A percentile compares a stretch with the other conserved stretches of the same genome.
Evolutionary conservation across 441 rosid species (phyloP).

Genomic region (Gossypium lobatum): DNA sequence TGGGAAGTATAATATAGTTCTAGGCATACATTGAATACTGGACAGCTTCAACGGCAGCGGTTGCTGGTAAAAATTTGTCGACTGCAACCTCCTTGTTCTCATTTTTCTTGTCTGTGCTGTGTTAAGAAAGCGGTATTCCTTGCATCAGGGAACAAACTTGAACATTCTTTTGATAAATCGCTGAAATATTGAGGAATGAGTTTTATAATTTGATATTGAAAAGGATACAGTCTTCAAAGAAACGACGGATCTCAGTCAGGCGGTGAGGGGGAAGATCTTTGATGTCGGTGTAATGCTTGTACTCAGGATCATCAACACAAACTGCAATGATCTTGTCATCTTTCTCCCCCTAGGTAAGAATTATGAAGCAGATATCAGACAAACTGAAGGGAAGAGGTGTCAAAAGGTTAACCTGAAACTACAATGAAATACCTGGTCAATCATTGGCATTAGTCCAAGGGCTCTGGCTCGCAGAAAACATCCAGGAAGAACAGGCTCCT

Average conservation of each 20-base stretch:
- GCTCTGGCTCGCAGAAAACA: constrained; percentile 93
- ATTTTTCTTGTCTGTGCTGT: constrained; percentile 70
- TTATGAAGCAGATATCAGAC: not conserved
- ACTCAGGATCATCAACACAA: constrained; percentile 96
- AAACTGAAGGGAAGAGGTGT: not conserved
- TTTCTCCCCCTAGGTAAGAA: constrained; percentile 67
- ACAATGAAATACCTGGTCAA: constrained; percentile 58
- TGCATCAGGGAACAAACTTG: not conserved
- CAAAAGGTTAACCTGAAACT: constrained; percentile 2
- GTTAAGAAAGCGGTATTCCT: constrained; percentile 22
- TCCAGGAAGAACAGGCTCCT: constrained; percentile 98
- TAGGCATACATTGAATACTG: constrained; percentile 75
- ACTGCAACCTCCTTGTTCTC: constrained; percentile 98
- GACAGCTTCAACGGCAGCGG: constrained; percentile 59
- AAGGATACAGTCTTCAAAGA: constrained; percentile 91
- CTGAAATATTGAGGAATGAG: not conserved
- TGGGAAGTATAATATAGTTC: not conserved
- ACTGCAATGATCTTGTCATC: constrained; percentile 97
- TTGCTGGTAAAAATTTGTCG: constrained; percentile 72
- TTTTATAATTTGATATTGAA: constrained; percentile 3
- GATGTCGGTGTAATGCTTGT: constrained; percentile 81
- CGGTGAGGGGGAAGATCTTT: constrained; percentile 95
- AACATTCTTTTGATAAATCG: not conserved
- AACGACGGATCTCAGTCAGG: constrained; percentile 82
- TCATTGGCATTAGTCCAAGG: constrained; percentile 97